A percentile compares a stretch with the other conserved stretches of the same genome.
phyloP scores from a whole-genome alignment of 2,329 filamentous ascomycete species.

The Alternaria gaisen region DNA sequence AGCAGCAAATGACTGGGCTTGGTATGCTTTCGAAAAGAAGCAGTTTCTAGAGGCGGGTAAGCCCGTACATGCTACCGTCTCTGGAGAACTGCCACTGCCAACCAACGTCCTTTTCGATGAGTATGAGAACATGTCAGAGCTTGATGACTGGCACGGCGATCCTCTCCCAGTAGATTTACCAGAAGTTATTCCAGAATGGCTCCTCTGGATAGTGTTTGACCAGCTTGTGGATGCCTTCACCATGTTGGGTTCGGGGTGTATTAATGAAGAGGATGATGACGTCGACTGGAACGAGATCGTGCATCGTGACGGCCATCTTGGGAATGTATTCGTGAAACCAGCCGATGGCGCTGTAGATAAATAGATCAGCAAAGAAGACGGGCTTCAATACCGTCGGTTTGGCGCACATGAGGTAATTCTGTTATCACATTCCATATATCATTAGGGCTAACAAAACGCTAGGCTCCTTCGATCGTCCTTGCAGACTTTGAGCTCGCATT shows the following conservation, averaged over 20 bases:
- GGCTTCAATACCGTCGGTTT: background rate
- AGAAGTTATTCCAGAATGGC: constrained; percentile 5
- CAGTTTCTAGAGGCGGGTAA: rapidly evolving
- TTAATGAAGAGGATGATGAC: background rate
- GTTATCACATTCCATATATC: background rate
- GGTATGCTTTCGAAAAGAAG: background rate
- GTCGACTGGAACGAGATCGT: constrained; percentile 11
- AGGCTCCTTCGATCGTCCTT: constrained; percentile 5
- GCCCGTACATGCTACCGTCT: background rate
- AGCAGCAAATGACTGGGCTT: background rate
- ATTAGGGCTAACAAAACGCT: background rate
- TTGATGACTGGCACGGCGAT: background rate
- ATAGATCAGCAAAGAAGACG: background rate
- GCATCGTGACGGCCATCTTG: constrained; percentile 5
- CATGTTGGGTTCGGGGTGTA: constrained; percentile 3
- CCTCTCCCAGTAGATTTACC: background rate
- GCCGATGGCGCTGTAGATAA: background rate
- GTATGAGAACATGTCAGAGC: background rate
- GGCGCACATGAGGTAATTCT: background rate
- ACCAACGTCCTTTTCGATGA: background rate
- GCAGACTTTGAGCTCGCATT: constrained; percentile 14
- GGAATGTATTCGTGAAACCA: constrained; percentile 15
- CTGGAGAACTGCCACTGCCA: background rate
- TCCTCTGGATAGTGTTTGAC: constrained; percentile 17
- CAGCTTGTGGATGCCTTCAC: constrained; percentile 2